Conservation (phyloP, 1,284 basidiomycete genomes). For the Naganishia sp. region DNA sequence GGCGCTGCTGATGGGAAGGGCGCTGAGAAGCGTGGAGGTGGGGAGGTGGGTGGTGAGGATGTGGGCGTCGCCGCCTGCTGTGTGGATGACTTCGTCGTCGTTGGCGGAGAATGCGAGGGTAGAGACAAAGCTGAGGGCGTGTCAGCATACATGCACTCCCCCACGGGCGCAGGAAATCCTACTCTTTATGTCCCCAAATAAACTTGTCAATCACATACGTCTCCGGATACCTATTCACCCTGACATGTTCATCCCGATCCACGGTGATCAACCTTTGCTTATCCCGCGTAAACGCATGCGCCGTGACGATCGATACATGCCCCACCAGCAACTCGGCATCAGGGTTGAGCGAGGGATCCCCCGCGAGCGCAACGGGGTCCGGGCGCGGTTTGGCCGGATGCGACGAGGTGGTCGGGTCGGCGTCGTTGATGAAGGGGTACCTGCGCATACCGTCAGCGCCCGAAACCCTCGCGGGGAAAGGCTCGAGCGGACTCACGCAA, state of each 20-base stretch:
- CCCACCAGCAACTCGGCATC: slow-evolving; percentile 72
- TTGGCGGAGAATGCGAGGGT: slow-evolving; percentile 68
- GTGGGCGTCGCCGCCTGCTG: slow-evolving; percentile 80
- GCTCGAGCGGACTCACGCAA: slow-evolving; percentile 38
- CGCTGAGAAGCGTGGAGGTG: slow-evolving; percentile 60
- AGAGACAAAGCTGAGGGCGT: slow-evolving; percentile 68
- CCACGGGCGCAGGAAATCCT: slow-evolving; percentile 38
- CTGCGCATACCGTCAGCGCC: slow-evolving; percentile 25
- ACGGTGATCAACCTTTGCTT: slow-evolving; percentile 77
- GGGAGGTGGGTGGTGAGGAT: slow-evolving; percentile 81
- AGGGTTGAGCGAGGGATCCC: slow-evolving; percentile 64
- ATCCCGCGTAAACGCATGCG: slow-evolving; percentile 66
- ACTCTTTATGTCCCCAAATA: slow-evolving; percentile 81
- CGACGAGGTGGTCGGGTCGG: slow-evolving; percentile 42
- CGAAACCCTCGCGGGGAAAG: not conserved
- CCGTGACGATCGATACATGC: slow-evolving; percentile 79
- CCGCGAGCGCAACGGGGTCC: slow-evolving; percentile 61
- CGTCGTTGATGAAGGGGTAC: slow-evolving; percentile 58
- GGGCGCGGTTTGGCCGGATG: slow-evolving; percentile 36
- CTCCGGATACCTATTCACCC: slow-evolving; percentile 83
- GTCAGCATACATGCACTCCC: slow-evolving; percentile 17
- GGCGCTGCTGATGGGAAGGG: slow-evolving; percentile 61
- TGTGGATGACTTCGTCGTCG: slow-evolving; percentile 63
- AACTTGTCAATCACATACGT: slow-evolving; percentile 80
- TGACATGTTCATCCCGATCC: slow-evolving; percentile 89